Percentiles rank a stretch among this genome's conserved stretches.
Evolutionary conservation across 305 asterid species (phyloP).

Genomic region (Plantago coronopus): DNA sequence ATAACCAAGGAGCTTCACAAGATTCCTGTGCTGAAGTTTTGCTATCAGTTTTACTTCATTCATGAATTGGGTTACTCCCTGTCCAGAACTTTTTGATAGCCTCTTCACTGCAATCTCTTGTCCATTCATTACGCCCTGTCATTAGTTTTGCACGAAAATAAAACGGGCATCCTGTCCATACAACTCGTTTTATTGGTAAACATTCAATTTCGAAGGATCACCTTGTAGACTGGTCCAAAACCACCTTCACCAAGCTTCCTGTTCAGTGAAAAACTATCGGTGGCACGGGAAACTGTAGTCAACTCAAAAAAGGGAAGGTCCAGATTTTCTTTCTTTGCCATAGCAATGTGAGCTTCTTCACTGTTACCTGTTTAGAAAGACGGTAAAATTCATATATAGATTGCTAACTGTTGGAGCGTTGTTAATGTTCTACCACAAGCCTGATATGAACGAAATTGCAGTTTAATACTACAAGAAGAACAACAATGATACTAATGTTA

Average conservation of each 20-base stretch:
- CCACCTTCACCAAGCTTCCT: constrained; percentile 56
- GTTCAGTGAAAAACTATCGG: constrained; percentile 34
- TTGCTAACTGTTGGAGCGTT: neutral
- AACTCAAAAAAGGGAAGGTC: constrained; percentile 37
- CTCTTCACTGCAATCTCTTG: constrained; percentile 45
- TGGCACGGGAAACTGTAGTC: constrained; percentile 34
- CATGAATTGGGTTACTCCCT: constrained; percentile 43
- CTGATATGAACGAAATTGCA: neutral
- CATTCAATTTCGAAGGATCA: constrained; percentile 16
- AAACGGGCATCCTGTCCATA: neutral
- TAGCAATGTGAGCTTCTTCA: constrained; percentile 15
- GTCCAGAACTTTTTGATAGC: constrained; percentile 44
- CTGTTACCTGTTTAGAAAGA: constrained; percentile 25
- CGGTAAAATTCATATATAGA: constrained; percentile 1
- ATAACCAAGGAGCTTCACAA: constrained; percentile 50
- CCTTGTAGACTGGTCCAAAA: constrained; percentile 51
- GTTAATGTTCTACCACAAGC: neutral
- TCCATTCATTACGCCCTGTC: constrained; percentile 41
- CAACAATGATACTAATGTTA: neutral
- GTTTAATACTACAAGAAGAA: neutral
- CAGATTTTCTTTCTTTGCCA: constrained; percentile 27
- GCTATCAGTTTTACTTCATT: constrained; percentile 48
- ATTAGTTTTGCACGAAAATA: neutral
- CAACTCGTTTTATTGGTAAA: neutral
- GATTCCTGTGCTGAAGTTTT: constrained; percentile 55